Evolutionary conservation across 1,284 basidiomycete genomes (phyloP), one percentile per base, ranked within the genome.

Genomic region (Tilletia horrida): DNA sequence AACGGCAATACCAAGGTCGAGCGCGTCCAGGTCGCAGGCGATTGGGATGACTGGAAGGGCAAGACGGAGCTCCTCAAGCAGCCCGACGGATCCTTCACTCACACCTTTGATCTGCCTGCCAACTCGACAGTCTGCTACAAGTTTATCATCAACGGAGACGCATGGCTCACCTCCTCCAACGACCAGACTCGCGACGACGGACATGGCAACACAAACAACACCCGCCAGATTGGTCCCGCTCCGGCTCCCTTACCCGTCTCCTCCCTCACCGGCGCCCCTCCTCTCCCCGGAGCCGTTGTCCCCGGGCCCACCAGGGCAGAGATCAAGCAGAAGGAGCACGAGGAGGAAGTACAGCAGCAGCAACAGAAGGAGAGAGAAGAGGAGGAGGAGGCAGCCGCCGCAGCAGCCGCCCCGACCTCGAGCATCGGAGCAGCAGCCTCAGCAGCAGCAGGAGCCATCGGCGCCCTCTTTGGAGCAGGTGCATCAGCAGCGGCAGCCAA

Each of bases 371-470:
- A 52, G 50, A 21, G 13, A 52, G 50, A 52, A 27, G 21, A 52
- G 50, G 47, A 48, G 25, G 21, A 52, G 50, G 35, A 40, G 35
- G 35, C 35, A 40, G 14, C 52, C 8, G 14, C 55, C 1, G n/a
- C 27, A 31, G 31, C 55, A 16, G 21, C 27, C 2, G 35, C 55
- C 18, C 16, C 29, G 2, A 59, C 55, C 18, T 25, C 29, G 2
- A 16, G 27, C 27, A 59, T 59, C 29, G 55, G 27, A 18, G 55
- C 55, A 3, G 55, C 55, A 11, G 55, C 29, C 1, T 35, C 55
- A 18, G 55, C 55, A 59, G 55, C 55, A 25, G 27, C 55, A 40
- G 55, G 55, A 11, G 55, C 55, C 18, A 59, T 59, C 55, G 55
- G 55, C 55, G 55, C 55, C 14, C 55, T 59, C 16, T 35, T 59